A percentile compares a stretch with the other conserved stretches of the same genome.
Conservation (phyloP, 768 basidiomycete species). For the Grammothele lineata region DNA sequence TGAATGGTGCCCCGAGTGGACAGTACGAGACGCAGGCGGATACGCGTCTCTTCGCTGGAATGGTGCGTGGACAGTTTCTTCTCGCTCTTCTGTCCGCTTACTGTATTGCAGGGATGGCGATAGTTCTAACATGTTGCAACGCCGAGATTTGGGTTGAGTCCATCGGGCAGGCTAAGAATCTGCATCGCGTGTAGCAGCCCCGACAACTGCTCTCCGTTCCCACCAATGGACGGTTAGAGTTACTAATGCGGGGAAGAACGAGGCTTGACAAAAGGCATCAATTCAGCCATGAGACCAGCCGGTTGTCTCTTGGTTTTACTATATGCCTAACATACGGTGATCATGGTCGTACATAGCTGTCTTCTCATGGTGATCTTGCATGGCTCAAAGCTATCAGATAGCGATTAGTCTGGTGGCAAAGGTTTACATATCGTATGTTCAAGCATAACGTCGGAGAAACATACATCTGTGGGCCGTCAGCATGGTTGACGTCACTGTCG, state of each 20-base stretch:
- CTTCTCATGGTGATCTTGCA: too few relatives aligned
- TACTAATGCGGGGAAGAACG: constrained; percentile 24
- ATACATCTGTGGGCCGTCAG: too few relatives aligned
- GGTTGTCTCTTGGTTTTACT: constrained; percentile 15
- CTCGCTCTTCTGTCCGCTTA: constrained; percentile 7
- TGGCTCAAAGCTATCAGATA: too few relatives aligned
- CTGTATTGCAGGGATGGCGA: constrained; percentile 15
- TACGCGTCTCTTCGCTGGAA: constrained; percentile 36
- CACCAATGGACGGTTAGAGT: constrained; percentile 17
- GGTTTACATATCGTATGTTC: too few relatives aligned
- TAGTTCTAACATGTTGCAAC: too few relatives aligned
- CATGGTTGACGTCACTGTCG: too few relatives aligned
- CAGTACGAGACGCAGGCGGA: constrained; percentile 46
- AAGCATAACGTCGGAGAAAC: too few relatives aligned
- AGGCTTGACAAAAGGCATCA: constrained; percentile 9
- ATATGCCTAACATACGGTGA: constrained; percentile 17
- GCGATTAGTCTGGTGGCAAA: too few relatives aligned
- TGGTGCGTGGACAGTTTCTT: constrained; percentile 31
- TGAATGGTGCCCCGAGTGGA: constrained; percentile 34
- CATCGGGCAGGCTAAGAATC: too few relatives aligned
- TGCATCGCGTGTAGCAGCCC: too few relatives aligned
- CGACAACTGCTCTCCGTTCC: constrained; percentile 24
- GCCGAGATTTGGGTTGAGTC: too few relatives aligned
- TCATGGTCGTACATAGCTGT: too few relatives aligned
- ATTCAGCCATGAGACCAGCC: constrained; percentile 9